Conservation (phyloP, 805 yeast genomes). For the Yarrowia osloensis region DNA sequence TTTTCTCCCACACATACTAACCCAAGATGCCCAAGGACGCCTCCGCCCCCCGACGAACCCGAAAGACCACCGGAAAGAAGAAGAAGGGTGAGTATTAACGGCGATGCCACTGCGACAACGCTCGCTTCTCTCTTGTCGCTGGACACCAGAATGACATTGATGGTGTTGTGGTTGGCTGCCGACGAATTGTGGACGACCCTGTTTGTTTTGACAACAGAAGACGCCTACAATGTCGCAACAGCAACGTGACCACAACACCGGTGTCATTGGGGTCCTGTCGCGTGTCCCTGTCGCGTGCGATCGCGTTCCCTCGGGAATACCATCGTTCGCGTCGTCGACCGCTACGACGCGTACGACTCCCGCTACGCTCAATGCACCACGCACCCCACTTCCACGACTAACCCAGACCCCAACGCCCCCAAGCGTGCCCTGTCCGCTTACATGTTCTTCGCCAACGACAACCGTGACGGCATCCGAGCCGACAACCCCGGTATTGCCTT, state of each 20-base stretch:
- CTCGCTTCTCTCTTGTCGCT: no score
- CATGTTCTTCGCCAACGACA: slow-evolving; percentile 98
- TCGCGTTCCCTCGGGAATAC: no score
- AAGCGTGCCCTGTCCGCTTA: slow-evolving; percentile 97
- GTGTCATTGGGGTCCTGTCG: no score
- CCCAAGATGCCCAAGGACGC: slow-evolving; percentile 39
- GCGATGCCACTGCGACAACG: background rate
- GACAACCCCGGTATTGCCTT: slow-evolving; percentile 96
- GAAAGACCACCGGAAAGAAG: slow-evolving; percentile 35
- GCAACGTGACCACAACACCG: background rate
- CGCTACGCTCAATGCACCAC: background rate
- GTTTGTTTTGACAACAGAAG: no score
- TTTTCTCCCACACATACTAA: slow-evolving; percentile 5
- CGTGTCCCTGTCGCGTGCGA: no score
- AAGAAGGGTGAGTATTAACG: slow-evolving; percentile 33
- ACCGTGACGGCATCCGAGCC: slow-evolving; percentile 92
- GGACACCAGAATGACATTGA: no score
- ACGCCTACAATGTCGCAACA: background rate
- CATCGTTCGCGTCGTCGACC: no score
- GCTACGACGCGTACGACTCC: no score
- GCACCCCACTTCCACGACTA: background rate
- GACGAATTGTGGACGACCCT: no score
- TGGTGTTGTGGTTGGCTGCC: background rate
- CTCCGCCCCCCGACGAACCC: slow-evolving; percentile 35
- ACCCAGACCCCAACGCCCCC: slow-evolving; percentile 78